Evolutionary conservation across 2,329 filamentous ascomycete genomes (phyloP).

Genomic region (Arthrinium phaeospermum): DNA sequence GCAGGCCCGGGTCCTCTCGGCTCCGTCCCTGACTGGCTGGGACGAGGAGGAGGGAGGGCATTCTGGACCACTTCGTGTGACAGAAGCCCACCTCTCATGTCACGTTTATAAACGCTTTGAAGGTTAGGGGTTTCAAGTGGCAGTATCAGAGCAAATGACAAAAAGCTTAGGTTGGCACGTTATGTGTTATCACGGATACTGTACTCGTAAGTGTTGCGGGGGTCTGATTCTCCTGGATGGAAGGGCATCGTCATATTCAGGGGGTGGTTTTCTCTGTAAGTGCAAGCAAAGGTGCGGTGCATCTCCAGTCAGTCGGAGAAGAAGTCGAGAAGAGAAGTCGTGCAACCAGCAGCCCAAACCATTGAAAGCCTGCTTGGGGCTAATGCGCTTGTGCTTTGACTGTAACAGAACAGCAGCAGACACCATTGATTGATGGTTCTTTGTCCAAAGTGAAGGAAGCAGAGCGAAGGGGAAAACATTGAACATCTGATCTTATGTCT

Average conservation of each 20-base stretch:
- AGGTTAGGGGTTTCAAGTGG: not conserved
- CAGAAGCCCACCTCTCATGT: not conserved
- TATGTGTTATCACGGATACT: not conserved
- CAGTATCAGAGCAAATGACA: constrained; percentile 7
- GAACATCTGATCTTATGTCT: not conserved
- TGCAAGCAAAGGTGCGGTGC: not conserved
- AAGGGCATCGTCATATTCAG: not conserved
- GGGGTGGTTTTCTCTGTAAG: not conserved
- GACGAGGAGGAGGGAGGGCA: not conserved
- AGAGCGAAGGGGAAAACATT: not conserved
- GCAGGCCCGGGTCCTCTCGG: not conserved
- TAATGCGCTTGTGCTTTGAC: not conserved
- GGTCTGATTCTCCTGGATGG: too few species aligned
- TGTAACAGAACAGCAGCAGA: not conserved
- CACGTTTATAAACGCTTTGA: constrained; percentile 16
- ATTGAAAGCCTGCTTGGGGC: not conserved
- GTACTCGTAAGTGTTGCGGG: too few species aligned
- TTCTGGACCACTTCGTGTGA: constrained; percentile 11
- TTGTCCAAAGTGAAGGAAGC: not conserved
- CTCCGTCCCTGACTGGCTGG: constrained; percentile 12
- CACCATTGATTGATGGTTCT: not conserved
- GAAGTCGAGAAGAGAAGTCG: not conserved
- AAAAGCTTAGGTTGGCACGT: not conserved
- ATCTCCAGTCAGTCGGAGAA: not conserved
- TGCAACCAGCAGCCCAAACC: constrained; percentile 6